Evolutionary conservation across 2,329 filamentous ascomycete species (phyloP), one percentile per base, ranked within the genome.

Genomic region (Rutstroemia sydowiana): DNA sequence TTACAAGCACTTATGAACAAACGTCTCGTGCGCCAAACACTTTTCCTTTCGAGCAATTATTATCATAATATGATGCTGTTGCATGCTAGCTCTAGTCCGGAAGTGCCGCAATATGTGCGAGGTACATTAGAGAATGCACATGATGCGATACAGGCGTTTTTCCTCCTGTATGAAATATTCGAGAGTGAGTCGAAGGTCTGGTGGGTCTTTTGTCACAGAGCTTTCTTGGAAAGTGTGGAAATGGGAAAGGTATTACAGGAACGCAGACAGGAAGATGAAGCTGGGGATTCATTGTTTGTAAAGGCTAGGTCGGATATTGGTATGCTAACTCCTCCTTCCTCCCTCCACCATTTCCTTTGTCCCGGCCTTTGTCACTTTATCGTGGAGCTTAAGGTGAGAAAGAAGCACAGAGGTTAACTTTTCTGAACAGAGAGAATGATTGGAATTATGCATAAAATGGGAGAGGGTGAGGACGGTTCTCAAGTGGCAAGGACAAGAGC

Each of bases 191-290:
- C 85, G 1, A 77, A 82, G 13, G 86, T 90, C 1, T 91, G 87
- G 87, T 92, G 87, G 87, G 85, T 88, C 0, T 88, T 90, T 59
- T 87, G 89, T 65, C 87, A 91, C 64, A 74, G 87, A 1, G 87
- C 87, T 0, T 91, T 91, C 63, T 74, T 91, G 48, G 87, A 91
- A 71, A 84, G 84, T 30, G 66, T 84, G 63, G 87, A 80, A 68
- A 87, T 86, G 44, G 79, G 79, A 20, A 77, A 76, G 55, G 75
- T 83, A 21, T 65, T 85, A 52, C 70, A 74, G 37, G 78, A 82
- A 63, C 71, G 73, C 18, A 63, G 67, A 3, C 71, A 69, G 36
- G 73, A 77, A 55, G 69, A 71, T 9, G 69, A 69, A 0, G 74
- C 72, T 2, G 67, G 54, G 58, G 81, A 84, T 61, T 77, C 78